Conservation (phyloP, 768 basidiomycete species). For the Roridomyces roridus region DNA sequence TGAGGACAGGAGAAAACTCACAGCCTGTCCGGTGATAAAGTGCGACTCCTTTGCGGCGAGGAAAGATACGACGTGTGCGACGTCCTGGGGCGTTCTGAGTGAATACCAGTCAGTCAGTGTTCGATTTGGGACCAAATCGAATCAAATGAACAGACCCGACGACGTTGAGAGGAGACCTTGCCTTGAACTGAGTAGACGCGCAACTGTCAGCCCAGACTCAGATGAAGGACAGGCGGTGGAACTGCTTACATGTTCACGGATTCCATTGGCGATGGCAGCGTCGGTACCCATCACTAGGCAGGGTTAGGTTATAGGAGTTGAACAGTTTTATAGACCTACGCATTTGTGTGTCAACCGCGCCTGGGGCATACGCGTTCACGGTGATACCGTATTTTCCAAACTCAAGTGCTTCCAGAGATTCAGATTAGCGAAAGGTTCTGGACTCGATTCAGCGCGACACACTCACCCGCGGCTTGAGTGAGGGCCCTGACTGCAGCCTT, state of each 20-base stretch:
- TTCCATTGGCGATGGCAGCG: too few species aligned
- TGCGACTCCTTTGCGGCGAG: slow-evolving; percentile 34
- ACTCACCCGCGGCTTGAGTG: slow-evolving; percentile 43
- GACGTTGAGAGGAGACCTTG: neutral
- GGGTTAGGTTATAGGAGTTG: neutral
- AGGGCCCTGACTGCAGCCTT: slow-evolving; percentile 52
- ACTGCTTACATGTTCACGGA: too few species aligned
- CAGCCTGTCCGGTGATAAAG: slow-evolving; percentile 34
- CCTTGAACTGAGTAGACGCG: neutral
- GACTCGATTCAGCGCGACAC: too few species aligned
- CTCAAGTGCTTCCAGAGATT: slow-evolving; percentile 33
- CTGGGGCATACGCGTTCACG: slow-evolving; percentile 36
- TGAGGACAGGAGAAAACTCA: neutral
- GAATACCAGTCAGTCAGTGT: neutral
- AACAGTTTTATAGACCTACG: neutral
- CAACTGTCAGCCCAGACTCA: too few species aligned
- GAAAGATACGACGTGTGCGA: slow-evolving; percentile 37
- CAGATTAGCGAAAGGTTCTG: neutral
- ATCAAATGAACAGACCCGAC: neutral
- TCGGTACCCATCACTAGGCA: slow-evolving; percentile 1
- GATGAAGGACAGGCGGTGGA: too few species aligned
- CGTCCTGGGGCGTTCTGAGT: slow-evolving; percentile 26
- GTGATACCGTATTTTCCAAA: slow-evolving; percentile 31
- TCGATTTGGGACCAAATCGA: neutral
- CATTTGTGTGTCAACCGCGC: slow-evolving; percentile 23